Conservation (phyloP, 2,329 filamentous ascomycete species). For the Onygena corvina region DNA sequence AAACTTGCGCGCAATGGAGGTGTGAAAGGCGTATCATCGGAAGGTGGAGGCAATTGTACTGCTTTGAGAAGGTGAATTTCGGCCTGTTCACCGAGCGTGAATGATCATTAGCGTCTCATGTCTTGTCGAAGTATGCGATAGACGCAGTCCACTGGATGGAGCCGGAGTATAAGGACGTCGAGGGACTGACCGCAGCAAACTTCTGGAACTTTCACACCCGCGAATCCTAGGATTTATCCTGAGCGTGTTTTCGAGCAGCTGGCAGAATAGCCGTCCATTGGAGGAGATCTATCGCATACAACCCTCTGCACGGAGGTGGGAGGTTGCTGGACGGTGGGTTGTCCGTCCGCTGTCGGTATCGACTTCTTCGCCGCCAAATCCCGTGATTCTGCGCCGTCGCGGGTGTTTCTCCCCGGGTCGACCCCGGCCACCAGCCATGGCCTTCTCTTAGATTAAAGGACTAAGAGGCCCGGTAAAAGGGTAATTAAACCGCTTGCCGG, state of each 20-base stretch:
- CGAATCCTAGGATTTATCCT: background rate
- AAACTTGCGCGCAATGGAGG: background rate
- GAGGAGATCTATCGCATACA: background rate
- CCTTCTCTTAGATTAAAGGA: too few species aligned
- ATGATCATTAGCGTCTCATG: constrained; percentile 1
- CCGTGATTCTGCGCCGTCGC: background rate
- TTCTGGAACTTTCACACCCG: background rate
- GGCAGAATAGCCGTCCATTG: background rate
- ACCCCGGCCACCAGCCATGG: too few species aligned
- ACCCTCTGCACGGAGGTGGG: background rate
- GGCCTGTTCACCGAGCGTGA: background rate
- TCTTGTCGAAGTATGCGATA: background rate
- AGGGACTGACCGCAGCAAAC: too few species aligned
- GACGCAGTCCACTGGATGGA: background rate
- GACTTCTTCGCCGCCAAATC: background rate
- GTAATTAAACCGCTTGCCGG: too few species aligned
- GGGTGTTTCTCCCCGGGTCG: too few species aligned
- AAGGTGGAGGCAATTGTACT: background rate
- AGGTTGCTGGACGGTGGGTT: background rate
- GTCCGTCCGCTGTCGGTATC: background rate
- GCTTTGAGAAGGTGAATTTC: background rate
- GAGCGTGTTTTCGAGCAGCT: too few species aligned
- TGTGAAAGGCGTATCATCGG: background rate
- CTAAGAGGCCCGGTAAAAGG: too few species aligned
- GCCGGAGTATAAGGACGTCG: background rate